Base-by-base conservation (phyloP, 2,329 filamentous ascomycete genomes). In the Bimuria novae-zelandiae region DNA sequence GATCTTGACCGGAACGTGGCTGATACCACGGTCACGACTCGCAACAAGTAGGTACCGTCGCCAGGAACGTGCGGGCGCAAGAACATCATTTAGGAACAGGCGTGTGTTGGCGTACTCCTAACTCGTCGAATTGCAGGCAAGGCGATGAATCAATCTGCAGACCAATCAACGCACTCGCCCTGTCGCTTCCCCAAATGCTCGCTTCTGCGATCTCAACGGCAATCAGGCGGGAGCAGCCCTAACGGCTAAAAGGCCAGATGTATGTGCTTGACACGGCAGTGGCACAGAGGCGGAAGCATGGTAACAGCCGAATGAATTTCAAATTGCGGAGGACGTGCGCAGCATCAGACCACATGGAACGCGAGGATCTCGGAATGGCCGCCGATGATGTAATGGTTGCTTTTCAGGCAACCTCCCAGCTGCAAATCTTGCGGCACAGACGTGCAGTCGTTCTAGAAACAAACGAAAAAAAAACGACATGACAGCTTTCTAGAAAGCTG, bases 231-330 rank as follows among this genome's bases (percentile, higher is more conserved):
- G 54, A 53, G 45, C 53, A 58, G 60, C 55, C 61, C 57, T 59
- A 63, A 61, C 59, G 61, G 63, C 54, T 58, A 61, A 60, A 67
- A 42, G 41, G 52, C 52, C 14, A 55, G 54, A 60, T 52, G 51
- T n/a, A n/a, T n/a, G n/a, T n/a, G n/a, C n/a, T n/a, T 49, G 27
- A 51, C 53, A 54, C 48, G 33, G 37, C 56, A 44, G 43, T 39
- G 59, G 59, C 56, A 63, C 48, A 42, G 51, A 43, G 52, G 51
- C 52, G 51, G 50, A 61, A 58, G 57, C 48, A 62, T 58, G 43
- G 51, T 51, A 57, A 54, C 49, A 54, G 52, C 55, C 52, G 57
- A 57, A 54, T 45, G 45, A 52, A 42, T 57, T 43, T 48, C 45
- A 36, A 33, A 35, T 39, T 54, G 49, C 53, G 3, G 16, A 35